A percentile compares a stretch with the other conserved stretches of the same genome.
These are phyloP conservation scores for Cryphonectria japonica DNA, from an alignment of 2,329 filamentous ascomycete genomes.

Conservation along the genomic window DNA sequence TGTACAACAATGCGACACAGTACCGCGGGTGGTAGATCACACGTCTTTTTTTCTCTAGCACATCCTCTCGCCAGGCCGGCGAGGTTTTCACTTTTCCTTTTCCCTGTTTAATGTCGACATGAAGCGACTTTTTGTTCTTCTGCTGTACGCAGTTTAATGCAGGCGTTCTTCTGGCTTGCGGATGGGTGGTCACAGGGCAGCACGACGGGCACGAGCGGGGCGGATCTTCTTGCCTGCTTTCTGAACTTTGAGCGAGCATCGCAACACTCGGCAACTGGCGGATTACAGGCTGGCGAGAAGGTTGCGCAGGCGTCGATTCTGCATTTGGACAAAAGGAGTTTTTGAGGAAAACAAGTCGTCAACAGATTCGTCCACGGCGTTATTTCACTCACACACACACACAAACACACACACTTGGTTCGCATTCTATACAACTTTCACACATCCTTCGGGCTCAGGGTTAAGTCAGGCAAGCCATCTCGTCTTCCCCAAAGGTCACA, in stretches of 20 bases:
- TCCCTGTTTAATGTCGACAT: conserved; percentile 19
- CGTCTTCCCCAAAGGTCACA: conserved; percentile 63
- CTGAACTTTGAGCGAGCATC: conserved; percentile 33
- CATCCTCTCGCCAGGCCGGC: not conserved
- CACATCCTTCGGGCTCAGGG: conserved; percentile 44
- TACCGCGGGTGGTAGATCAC: conserved; percentile 66
- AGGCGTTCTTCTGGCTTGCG: conserved; percentile 28
- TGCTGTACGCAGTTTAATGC: conserved; percentile 29
- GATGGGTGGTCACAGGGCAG: conserved; percentile 29
- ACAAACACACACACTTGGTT: not conserved
- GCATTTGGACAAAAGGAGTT: conserved; percentile 37
- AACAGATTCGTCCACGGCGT: conserved; percentile 28
- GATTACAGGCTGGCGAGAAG: conserved; percentile 26
- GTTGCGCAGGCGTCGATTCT: conserved; percentile 33
- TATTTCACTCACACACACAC: conserved; percentile 20
- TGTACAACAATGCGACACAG: conserved; percentile 69
- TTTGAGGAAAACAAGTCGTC: conserved; percentile 30
- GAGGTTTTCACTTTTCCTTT: conserved; percentile 17
- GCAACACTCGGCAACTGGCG: conserved; percentile 28
- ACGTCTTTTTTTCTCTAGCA: not conserved
- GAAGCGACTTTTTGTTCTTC: conserved; percentile 10
- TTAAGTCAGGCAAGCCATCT: conserved; percentile 69
- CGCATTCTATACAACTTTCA: conserved; percentile 33
- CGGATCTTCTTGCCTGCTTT: conserved; percentile 27
- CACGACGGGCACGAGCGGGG: conserved; percentile 27